A percentile compares a stretch with the other conserved stretches of the same genome.
phyloP scores from a whole-genome alignment of 345 rosid genomes.

The Aquilaria sinensis region DNA sequence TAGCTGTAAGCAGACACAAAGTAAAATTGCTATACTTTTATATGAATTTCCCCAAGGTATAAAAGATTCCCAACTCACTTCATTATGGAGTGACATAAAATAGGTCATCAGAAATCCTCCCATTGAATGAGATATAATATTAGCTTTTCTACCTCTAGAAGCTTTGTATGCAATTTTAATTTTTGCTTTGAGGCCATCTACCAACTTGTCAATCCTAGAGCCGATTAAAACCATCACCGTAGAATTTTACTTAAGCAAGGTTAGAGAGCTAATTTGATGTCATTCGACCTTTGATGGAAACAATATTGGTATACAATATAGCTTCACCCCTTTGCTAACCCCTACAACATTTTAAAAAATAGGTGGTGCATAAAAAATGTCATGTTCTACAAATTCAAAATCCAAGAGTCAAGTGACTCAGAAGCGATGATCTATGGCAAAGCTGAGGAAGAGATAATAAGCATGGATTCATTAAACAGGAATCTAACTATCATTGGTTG shows the following conservation, averaged over 20 bases:
- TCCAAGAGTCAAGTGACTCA: no score
- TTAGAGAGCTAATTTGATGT: neutral
- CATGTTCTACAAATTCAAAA: no score
- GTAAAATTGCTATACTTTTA: neutral
- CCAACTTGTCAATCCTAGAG: constrained; percentile 52
- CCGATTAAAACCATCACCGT: constrained; percentile 7
- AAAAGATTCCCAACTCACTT: constrained; percentile 36
- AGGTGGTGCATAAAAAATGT: no score
- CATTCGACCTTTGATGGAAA: no score
- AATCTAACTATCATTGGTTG: no score
- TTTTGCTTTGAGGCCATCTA: constrained; percentile 59
- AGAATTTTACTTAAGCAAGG: constrained; percentile 1
- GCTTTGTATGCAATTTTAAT: constrained; percentile 67
- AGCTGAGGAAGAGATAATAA: no score
- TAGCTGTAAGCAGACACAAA: no score
- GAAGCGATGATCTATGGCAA: no score
- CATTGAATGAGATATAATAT: constrained; percentile 83
- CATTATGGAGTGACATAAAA: constrained; percentile 62
- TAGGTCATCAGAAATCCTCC: constrained; percentile 74
- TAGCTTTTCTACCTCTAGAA: constrained; percentile 73
- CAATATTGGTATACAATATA: no score
- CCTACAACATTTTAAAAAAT: no score
- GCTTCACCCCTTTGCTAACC: no score
- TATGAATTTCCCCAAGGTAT: constrained; percentile 11
- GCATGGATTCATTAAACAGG: no score